Conservation (phyloP, 2,329 filamentous ascomycete genomes). For the Lizonia empirigonia region DNA sequence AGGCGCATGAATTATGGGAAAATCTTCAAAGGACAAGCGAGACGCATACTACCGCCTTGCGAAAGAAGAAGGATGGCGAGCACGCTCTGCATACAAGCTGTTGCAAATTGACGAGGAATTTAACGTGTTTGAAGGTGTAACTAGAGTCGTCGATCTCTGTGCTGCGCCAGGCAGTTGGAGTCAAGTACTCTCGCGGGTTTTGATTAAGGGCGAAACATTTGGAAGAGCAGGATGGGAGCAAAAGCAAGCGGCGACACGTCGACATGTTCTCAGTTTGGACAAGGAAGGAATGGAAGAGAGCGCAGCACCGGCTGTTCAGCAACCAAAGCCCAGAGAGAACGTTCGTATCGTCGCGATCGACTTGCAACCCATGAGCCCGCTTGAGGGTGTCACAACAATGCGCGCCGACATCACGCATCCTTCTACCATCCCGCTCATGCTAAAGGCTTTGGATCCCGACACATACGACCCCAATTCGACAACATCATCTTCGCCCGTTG, state of each 20-base stretch:
- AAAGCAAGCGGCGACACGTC: slow-evolving; percentile 71
- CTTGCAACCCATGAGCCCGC: slow-evolving; percentile 90
- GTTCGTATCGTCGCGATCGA: slow-evolving; percentile 97
- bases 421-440: slow-evolving; percentile 86
- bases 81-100: slow-evolving; percentile 94
- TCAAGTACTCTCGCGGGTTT: slow-evolving; percentile 88
- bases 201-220: slow-evolving; percentile 93
- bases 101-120: slow-evolving; percentile 97
- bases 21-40: slow-evolving; percentile 98
- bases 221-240: slow-evolving; percentile 87
- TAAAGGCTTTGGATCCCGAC: slow-evolving; percentile 80
- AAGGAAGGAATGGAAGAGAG: slow-evolving; percentile 15
- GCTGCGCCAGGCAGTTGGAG: slow-evolving; percentile 97
- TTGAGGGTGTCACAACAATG: slow-evolving; percentile 89
- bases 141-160: slow-evolving; percentile 92
- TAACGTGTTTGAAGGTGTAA: slow-evolving; percentile 88
- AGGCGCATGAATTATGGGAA: slow-evolving; percentile 69
- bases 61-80: slow-evolving; percentile 98
- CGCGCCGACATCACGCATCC: slow-evolving; percentile 97
- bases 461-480: slow-evolving; percentile 49
- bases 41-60: slow-evolving; percentile 97
- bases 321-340: slow-evolving; percentile 62
- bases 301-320: slow-evolving; percentile 24
- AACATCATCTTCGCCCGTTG: slow-evolving; percentile 74
- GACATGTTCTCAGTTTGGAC: slow-evolving; percentile 58